Conservation (phyloP, 768 basidiomycete genomes). For the Termitomyces sp. region DNA sequence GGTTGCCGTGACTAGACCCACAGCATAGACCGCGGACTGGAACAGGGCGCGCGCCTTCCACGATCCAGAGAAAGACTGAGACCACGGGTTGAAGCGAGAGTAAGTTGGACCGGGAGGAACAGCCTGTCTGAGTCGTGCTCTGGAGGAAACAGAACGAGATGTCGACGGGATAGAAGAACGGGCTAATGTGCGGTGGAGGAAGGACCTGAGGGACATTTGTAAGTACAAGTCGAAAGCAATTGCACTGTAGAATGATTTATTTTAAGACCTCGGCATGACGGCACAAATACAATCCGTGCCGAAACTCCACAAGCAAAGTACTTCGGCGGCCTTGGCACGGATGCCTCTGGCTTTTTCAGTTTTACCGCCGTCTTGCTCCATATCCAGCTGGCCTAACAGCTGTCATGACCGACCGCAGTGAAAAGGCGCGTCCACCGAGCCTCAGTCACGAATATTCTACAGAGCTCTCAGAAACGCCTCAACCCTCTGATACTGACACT, state of each 20-base stretch:
- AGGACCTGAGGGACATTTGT: background rate
- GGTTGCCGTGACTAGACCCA: slow-evolving; percentile 26
- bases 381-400: background rate
- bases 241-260: background rate
- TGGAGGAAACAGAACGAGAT: background rate
- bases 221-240: background rate
- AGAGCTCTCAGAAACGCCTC: slow-evolving; percentile 9
- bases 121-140: background rate
- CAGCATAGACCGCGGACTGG: slow-evolving; percentile 32
- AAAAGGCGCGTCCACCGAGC: slow-evolving; percentile 4
- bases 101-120: background rate
- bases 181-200: background rate
- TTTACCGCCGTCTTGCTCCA: slow-evolving; percentile 6
- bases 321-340: background rate
- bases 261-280: background rate
- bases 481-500: slow-evolving; percentile 35
- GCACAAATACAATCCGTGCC: slow-evolving; percentile 2
- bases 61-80: slow-evolving; percentile 30
- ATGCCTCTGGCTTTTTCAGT: background rate
- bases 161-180: background rate
- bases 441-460: slow-evolving; percentile 19
- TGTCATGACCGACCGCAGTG: slow-evolving; percentile 6
- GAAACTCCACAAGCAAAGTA: slow-evolving; percentile 1
- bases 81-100: slow-evolving; percentile 36
- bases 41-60: slow-evolving; percentile 25